phyloP scores from a whole-genome alignment of 176 grass and related monocot species.

The Oropetium thomaeum region DNA sequence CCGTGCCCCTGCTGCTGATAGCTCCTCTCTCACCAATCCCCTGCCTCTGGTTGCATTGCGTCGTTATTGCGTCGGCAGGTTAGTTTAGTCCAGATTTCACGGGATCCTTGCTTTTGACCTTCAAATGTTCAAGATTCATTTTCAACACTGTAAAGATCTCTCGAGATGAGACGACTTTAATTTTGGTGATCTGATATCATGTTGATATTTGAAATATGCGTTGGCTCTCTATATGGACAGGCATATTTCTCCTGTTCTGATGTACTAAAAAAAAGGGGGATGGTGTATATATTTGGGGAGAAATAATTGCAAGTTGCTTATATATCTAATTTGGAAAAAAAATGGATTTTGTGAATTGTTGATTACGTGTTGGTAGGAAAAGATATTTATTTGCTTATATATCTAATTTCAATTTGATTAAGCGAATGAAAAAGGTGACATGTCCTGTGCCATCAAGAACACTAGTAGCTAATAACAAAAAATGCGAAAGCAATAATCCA shows the following conservation, averaged over 20 bases:
- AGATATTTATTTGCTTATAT: too few species aligned
- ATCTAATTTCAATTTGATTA: too few species aligned
- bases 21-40: slow-evolving; percentile 12
- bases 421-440: too few species aligned
- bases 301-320: too few species aligned
- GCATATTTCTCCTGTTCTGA: not conserved
- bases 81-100: not conserved
- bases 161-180: slow-evolving; percentile 27
- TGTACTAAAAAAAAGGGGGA: not conserved
- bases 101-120: slow-evolving; percentile 25
- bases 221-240: not conserved
- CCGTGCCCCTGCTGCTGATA: not conserved
- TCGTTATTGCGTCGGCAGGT: not conserved
- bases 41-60: not conserved
- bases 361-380: too few species aligned
- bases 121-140: slow-evolving; percentile 39
- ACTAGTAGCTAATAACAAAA: too few species aligned
- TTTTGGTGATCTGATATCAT: not conserved
- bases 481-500: not conserved
- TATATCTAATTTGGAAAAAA: too few species aligned
- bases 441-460: too few species aligned
- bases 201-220: not conserved
- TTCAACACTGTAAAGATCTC: slow-evolving; percentile 4
- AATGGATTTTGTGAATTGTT: too few species aligned
- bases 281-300: too few species aligned